A percentile compares a stretch with the other conserved stretches of the same genome.
phyloP scores from a whole-genome alignment of 2,329 filamentous ascomycete genomes.

The Alternaria panax region DNA sequence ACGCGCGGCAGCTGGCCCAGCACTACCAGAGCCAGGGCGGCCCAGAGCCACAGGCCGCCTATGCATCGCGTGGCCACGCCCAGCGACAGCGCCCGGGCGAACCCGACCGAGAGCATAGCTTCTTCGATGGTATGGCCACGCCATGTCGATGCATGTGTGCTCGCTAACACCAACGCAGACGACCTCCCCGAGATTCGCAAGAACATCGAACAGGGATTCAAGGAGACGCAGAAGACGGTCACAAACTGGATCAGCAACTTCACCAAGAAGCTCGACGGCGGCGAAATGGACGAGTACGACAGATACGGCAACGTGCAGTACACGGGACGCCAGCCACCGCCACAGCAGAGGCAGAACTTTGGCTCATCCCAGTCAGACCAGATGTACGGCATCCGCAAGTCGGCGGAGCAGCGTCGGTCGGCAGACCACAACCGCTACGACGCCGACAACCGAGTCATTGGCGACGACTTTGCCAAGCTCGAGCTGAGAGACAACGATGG shows the following conservation, averaged over 20 bases:
- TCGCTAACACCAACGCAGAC: conserved; percentile 60
- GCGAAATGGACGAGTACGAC: conserved; percentile 72
- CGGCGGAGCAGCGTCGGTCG: conserved; percentile 65
- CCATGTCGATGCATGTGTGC: not conserved
- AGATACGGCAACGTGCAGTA: conserved; percentile 60
- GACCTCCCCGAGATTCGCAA: conserved; percentile 92
- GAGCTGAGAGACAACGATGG: conserved; percentile 69
- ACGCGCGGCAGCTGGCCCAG: conserved; percentile 90
- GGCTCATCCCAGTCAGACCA: conserved; percentile 52
- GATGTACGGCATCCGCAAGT: conserved; percentile 50
- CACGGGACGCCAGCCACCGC: conserved; percentile 18
- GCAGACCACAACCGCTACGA: conserved; percentile 93
- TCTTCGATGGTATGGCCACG: conserved; percentile 72
- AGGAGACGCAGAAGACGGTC: conserved; percentile 91
- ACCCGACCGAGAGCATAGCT: conserved; percentile 76
- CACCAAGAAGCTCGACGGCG: conserved; percentile 86
- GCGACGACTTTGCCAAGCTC: conserved; percentile 81
- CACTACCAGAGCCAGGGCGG: conserved; percentile 70
- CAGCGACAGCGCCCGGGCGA: conserved; percentile 63
- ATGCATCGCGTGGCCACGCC: conserved; percentile 37
- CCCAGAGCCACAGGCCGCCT: conserved; percentile 32
- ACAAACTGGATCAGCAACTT: conserved; percentile 91
- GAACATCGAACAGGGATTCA: conserved; percentile 91
- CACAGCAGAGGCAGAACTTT: conserved; percentile 49
- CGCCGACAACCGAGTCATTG: conserved; percentile 87